Evolutionary conservation across 495 filamentous ascomycete species (phyloP).

Genomic region (Evernia prunastri): DNA sequence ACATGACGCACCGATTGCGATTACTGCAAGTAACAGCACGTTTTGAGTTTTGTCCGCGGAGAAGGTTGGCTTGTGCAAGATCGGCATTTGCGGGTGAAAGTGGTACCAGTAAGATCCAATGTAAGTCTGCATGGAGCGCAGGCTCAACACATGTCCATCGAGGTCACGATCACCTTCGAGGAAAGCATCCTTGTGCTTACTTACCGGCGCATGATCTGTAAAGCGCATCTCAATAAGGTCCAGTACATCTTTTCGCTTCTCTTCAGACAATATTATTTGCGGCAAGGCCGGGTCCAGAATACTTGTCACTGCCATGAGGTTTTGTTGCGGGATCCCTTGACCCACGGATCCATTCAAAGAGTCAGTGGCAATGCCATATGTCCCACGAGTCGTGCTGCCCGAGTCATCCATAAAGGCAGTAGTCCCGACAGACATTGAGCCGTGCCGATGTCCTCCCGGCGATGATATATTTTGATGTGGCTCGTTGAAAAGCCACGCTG

Average conservation of each 20-base stretch:
- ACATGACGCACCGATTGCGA: conserved; percentile 87
- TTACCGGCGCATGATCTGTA: conserved; percentile 65
- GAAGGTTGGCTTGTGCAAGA: conserved; percentile 92
- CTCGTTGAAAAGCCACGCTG: conserved; percentile 84
- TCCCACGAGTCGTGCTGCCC: conserved; percentile 7
- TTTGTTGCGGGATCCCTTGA: conserved; percentile 38
- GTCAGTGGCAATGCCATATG: conserved; percentile 17
- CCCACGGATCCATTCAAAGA: conserved; percentile 17
- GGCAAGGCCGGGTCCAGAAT: conserved; percentile 77
- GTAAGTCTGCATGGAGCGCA: conserved; percentile 92
- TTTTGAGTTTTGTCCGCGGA: conserved; percentile 78
- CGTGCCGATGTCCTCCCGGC: conserved; percentile 26
- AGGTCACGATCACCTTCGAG: conserved; percentile 70
- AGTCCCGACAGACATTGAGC: conserved; percentile 25
- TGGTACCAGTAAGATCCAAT: conserved; percentile 91
- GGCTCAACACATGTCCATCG: conserved; percentile 71
- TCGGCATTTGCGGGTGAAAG: conserved; percentile 90
- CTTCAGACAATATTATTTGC: conserved; percentile 75
- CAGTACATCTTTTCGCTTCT: conserved; percentile 77
- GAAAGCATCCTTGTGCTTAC: conserved; percentile 62
- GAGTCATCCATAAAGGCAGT: conserved; percentile 28
- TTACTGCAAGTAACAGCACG: conserved; percentile 83
- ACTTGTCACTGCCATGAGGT: conserved; percentile 88
- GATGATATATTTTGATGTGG: conserved; percentile 30
- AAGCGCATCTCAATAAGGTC: conserved; percentile 78